phyloP scores from a whole-genome alignment of 148 eudicot species.

The Cornus suecica region DNA sequence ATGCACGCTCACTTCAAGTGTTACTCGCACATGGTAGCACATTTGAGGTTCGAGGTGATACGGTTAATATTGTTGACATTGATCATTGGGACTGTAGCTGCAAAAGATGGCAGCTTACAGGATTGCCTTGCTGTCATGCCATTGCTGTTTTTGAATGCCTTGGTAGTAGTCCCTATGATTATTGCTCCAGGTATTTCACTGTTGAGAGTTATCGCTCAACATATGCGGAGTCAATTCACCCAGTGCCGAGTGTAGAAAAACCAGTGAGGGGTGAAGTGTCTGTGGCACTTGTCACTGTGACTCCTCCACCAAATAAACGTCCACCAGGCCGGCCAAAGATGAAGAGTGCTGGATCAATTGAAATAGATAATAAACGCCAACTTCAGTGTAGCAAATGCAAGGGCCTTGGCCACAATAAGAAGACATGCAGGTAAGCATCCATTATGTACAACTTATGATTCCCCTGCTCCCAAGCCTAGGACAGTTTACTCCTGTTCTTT shows the following conservation, averaged over 20 bases:
- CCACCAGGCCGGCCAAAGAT: constrained; percentile 44
- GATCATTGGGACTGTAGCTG: constrained; percentile 46
- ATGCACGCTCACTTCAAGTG: constrained; percentile 37
- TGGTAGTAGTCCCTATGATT: constrained; percentile 43
- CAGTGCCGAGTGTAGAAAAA: constrained; percentile 28
- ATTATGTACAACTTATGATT: background rate
- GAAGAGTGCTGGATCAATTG: constrained; percentile 32
- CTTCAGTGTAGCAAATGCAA: constrained; percentile 61
- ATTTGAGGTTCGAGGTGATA: constrained; percentile 45
- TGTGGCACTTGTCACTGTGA: constrained; percentile 17
- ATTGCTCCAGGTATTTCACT: constrained; percentile 41
- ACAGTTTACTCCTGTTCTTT: background rate
- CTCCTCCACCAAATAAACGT: constrained; percentile 45
- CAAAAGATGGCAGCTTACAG: constrained; percentile 48
- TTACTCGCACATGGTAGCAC: constrained; percentile 26
- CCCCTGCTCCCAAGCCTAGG: background rate
- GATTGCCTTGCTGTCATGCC: constrained; percentile 57
- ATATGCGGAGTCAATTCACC: constrained; percentile 43
- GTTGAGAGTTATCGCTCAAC: constrained; percentile 37
- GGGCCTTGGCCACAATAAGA: constrained; percentile 58
- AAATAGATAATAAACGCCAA: constrained; percentile 39
- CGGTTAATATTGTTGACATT: constrained; percentile 35
- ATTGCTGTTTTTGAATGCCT: constrained; percentile 35
- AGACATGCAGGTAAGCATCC: constrained; percentile 33
- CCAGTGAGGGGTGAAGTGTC: constrained; percentile 19